These are phyloP conservation scores for Eimeria brunetti DNA, from an alignment of 169 alveolate species.

Conservation along the genomic window DNA sequence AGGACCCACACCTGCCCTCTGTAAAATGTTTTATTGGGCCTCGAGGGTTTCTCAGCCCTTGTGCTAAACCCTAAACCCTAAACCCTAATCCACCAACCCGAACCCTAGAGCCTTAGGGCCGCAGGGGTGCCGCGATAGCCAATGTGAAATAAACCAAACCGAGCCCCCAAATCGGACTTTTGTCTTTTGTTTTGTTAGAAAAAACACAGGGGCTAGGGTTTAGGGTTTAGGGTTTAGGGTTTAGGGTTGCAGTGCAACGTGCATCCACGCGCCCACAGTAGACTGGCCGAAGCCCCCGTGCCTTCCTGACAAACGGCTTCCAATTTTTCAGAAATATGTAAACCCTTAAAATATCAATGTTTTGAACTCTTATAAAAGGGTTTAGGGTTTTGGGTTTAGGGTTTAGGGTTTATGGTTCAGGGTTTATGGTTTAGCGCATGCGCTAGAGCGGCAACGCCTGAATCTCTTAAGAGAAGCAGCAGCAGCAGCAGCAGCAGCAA, in stretches of 20 bases:
- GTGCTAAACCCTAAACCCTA: conserved; percentile 18
- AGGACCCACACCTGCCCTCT: too few species aligned
- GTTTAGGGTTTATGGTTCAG: neutral
- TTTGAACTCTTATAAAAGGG: neutral
- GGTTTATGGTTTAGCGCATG: neutral
- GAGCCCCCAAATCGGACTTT: neutral
- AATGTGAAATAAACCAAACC: neutral
- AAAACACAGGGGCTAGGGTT: neutral
- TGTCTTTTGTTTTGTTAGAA: neutral
- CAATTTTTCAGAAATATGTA: neutral
- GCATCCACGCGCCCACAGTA: neutral
- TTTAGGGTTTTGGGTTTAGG: conserved; percentile 37
- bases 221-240: conserved; percentile 57
- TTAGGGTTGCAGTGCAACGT: neutral
- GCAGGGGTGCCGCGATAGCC: neutral
- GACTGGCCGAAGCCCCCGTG: too few species aligned
- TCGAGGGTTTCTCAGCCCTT: too few species aligned
- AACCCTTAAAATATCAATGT: neutral
- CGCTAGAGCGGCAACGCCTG: neutral
- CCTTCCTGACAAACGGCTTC: too few species aligned
- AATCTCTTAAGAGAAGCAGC: neutral
- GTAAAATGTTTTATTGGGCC: too few species aligned
- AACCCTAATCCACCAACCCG: neutral
- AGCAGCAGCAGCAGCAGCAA: conserved; percentile 11
- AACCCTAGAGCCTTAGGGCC: neutral